Evolutionary conservation across 192 early-diverging fungal species (phyloP).

Genomic region (Umbelopsis vinacea): DNA sequence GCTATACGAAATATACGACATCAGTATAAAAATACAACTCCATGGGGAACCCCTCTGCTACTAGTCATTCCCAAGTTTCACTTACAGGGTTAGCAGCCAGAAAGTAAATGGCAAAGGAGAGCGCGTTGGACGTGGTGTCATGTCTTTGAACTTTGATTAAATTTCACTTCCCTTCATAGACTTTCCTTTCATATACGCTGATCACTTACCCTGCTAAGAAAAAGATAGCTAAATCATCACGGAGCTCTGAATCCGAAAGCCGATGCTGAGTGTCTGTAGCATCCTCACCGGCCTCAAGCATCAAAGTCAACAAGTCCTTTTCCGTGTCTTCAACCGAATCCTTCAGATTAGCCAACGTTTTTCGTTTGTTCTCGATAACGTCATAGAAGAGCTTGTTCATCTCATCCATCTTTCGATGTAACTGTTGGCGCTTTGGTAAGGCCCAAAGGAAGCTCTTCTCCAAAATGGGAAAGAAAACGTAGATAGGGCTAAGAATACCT

Average conservation of each 20-base stretch:
- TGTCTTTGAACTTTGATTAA: conserved; percentile 13
- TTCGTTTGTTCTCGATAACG: conserved; percentile 30
- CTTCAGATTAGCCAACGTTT: background rate
- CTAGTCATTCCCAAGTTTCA: background rate
- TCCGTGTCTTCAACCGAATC: conserved; percentile 28
- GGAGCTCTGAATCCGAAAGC: conserved; percentile 25
- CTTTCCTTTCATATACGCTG: background rate
- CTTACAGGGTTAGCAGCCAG: conserved; percentile 23
- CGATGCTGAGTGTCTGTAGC: background rate
- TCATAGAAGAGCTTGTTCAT: conserved; percentile 23
- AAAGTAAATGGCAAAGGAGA: conserved; percentile 22
- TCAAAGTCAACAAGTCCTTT: conserved; percentile 38
- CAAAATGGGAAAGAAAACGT: conserved; percentile 24
- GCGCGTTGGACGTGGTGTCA: conserved; percentile 26
- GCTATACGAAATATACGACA: background rate
- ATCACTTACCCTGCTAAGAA: conserved; percentile 9
- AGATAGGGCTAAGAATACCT: background rate
- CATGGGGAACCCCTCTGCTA: too few relatives aligned
- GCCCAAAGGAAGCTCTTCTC: conserved; percentile 22
- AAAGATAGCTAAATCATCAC: background rate
- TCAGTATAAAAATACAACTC: background rate
- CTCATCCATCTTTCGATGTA: conserved; percentile 7
- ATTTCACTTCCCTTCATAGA: background rate
- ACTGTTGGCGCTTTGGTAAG: conserved; percentile 20
- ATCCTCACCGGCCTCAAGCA: conserved; percentile 32